Base-by-base conservation (phyloP, 2,329 filamentous ascomycete species). In the Hortaea werneckii region DNA sequence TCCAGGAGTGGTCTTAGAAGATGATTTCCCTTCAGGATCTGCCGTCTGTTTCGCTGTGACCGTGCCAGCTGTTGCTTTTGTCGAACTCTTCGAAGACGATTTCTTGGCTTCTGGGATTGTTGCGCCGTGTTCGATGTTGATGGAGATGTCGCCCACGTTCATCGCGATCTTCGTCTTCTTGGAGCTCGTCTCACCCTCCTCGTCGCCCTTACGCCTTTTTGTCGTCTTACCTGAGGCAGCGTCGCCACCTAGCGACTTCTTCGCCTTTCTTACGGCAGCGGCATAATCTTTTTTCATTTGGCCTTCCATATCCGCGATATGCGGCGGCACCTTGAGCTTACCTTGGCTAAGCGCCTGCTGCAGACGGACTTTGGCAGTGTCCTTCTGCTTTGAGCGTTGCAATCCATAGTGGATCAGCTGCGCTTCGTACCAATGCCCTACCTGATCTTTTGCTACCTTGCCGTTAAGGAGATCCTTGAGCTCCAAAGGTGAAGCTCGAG, bases 361-460 rank as follows among this genome's bases (percentile, higher is more conserved):
- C 11, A 83, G 62, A 2, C 78, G 66, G 65, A 79, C 73, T 46
- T 78, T 76, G 7, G 78, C 78, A 0, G 72, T 70, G 20, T 75
- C 71, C 61, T 82, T 82, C 39, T 70, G 69, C 54, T 77, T 78
- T 12, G 75, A 77, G 0, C 71, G 68, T 5, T 65, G 67, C 0
- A 83, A 66, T 1, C 76, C 78, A 61, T 82, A 82, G 61, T 83
- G 79, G 4, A 79, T 61, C 8, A 82, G 68, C 50, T 83, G 78
- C 0, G 79, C 77, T 50, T 78, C 72, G 47, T 78, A 82, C 74
- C 74, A 83, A 51, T 81, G 76, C 1, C 69, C 77, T 0, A 77
- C 71, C 38, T 70, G 71, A 53, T 80, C 75, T 39, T 72, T 68
- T 32, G 43, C 26, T 20, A 41, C 43, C 41, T 48, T 54, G 40